A percentile compares a stretch with the other conserved stretches of the same genome.
Conservation (phyloP, 176 grass and related monocot genomes). For the Oryza australiensis region DNA sequence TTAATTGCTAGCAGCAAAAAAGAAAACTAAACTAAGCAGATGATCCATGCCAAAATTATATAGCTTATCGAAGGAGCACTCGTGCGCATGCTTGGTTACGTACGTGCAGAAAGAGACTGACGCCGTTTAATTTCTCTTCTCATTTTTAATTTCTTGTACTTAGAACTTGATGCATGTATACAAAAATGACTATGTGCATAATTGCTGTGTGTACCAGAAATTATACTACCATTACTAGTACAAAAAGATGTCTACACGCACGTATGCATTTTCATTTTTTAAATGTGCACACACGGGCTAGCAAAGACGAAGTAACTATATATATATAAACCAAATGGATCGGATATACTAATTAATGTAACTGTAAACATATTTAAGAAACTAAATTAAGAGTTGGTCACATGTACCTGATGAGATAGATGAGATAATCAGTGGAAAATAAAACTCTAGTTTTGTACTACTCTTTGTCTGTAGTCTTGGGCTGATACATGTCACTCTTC, state of each 20-base stretch:
- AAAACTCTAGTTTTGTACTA: background rate
- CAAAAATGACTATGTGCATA: background rate
- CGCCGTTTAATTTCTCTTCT: background rate
- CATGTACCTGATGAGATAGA: conserved; percentile 3
- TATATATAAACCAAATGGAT: background rate
- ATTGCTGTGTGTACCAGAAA: background rate
- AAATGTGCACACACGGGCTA: background rate
- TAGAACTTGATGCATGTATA: background rate
- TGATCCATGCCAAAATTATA: background rate
- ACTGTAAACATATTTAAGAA: background rate
- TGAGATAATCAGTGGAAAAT: conserved; percentile 10
- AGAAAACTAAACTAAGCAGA: background rate
- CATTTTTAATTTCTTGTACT: too few relatives aligned
- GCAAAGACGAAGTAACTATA: background rate
- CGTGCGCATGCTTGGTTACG: background rate
- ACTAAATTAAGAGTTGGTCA: background rate
- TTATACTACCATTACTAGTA: background rate
- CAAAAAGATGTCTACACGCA: background rate
- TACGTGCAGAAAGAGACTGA: background rate
- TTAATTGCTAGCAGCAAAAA: background rate
- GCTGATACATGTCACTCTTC: background rate
- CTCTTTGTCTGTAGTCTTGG: background rate
- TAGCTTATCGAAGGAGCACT: background rate
- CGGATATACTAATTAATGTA: background rate
- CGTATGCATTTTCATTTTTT: background rate